Evolutionary conservation across 2,329 filamentous ascomycete genomes (phyloP), one percentile per base, ranked within the genome.

Genomic region (Penicillium sp.): DNA sequence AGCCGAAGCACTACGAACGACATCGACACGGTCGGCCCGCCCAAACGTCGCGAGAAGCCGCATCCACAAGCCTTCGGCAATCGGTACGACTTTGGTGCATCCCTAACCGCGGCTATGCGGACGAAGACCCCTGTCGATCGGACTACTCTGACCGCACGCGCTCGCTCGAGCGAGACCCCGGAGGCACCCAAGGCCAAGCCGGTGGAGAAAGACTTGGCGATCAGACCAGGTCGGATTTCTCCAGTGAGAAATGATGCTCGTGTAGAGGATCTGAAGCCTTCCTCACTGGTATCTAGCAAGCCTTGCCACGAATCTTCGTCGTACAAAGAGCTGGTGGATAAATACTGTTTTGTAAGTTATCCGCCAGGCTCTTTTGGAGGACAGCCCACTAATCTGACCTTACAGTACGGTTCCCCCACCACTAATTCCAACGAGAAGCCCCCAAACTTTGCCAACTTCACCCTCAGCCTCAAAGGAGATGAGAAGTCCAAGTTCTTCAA

Each of bases 331-430:
- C 86, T 99, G 67, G 90, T 99, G 78, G 93, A 96, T 83, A 97
- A 96, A 83, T 99, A 97, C 84, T 99, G 95, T 85, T 99, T 98
- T 87, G 94, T 97, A 94, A 88, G 94, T 96, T 52, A 14, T 42
- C 19, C 13, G 51, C 25, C 35, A 16, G 35, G 14, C 26, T 37
- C 19, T 8, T 19, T 14, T 43, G 38, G 14, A 19, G 43, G 30
- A 55, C 26, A n/a, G 16, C n/a, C 10, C 26, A 52, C n/a, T 28
- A n/a, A 56, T 62, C 62, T 28, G 42, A 13, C 28, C 58, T 60
- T 40, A 67, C 73, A 84, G 82, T 84, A 81, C 76, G 83, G 83
- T 59, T 83, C 82, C 56, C 74, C 77, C 38, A 81, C 80, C 70
- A 46, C 35, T 13, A 73, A 71, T 43, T 75, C 78, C 28, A 60